These are phyloP conservation scores for Colletotrichum lentis DNA, from an alignment of 2,329 filamentous ascomycete species.

Conservation along the genomic window DNA sequence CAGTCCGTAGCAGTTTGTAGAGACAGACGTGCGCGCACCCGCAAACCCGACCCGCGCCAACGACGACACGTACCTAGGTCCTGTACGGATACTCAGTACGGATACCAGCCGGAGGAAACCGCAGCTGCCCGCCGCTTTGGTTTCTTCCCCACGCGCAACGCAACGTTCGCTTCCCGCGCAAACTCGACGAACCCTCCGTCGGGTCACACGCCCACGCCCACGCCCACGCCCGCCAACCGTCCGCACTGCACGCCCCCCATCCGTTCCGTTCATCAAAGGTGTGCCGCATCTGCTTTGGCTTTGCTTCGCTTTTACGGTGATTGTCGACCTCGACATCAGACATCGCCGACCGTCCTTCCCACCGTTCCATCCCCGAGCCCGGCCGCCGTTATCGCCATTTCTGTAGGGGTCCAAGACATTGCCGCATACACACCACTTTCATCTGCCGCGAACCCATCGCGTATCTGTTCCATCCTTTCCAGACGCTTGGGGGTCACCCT, in stretches of 20 bases:
- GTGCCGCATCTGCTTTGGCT: background rate
- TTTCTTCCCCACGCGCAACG: conserved; percentile 29
- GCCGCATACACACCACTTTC: conserved; percentile 2
- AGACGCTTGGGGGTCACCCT: conserved; percentile 11
- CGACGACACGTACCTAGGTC: background rate
- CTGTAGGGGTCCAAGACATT: conserved; percentile 32
- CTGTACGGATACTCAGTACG: too few species aligned
- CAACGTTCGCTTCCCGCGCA: conserved; percentile 33
- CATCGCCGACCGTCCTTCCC: conserved; percentile 12
- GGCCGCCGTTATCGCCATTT: conserved; percentile 22
- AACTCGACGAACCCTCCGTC: conserved; percentile 23
- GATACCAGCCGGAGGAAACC: background rate
- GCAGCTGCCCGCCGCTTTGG: background rate
- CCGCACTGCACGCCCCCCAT: conserved; percentile 23
- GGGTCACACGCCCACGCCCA: conserved; percentile 12
- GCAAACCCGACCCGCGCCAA: background rate
- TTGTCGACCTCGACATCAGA: conserved; percentile 13
- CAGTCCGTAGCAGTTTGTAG: background rate
- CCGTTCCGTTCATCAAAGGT: conserved; percentile 26
- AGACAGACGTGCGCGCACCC: background rate
- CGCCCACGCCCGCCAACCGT: background rate
- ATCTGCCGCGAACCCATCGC: background rate
- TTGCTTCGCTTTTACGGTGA: background rate
- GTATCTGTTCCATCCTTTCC: conserved; percentile 1
- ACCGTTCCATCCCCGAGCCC: conserved; percentile 25